Conservation (phyloP, 176 grass and related monocot species). For the barley (Hordeum vulgare) region MorexV3_pseudomolecules_assembly NC_058519.1:421856657-421857156, state of each 20-base stretch:
- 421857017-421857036: constrained; percentile 53
- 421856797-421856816: not conserved
- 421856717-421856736: not conserved
- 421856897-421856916: constrained; percentile 60
- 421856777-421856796: not conserved
- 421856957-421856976: constrained; percentile 38
- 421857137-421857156: not conserved
- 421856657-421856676: no score
- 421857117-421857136: not conserved
- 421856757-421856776: not conserved
- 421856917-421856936: constrained; percentile 49
- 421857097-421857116: constrained; percentile 45
- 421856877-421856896: constrained; percentile 55
- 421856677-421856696: not conserved
- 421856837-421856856: not conserved
- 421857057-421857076: constrained; percentile 83
- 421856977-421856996: constrained; percentile 59
- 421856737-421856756: not conserved
- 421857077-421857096: constrained; percentile 57
- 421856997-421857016: constrained; percentile 27
- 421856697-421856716: not conserved
- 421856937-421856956: constrained; percentile 39
- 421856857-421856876: not conserved
- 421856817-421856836: not conserved
- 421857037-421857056: constrained; percentile 64